Evolutionary conservation across 2,329 filamentous ascomycete genomes (phyloP), one percentile per base, ranked within the genome.

Genomic region (Thelonectria olida): DNA sequence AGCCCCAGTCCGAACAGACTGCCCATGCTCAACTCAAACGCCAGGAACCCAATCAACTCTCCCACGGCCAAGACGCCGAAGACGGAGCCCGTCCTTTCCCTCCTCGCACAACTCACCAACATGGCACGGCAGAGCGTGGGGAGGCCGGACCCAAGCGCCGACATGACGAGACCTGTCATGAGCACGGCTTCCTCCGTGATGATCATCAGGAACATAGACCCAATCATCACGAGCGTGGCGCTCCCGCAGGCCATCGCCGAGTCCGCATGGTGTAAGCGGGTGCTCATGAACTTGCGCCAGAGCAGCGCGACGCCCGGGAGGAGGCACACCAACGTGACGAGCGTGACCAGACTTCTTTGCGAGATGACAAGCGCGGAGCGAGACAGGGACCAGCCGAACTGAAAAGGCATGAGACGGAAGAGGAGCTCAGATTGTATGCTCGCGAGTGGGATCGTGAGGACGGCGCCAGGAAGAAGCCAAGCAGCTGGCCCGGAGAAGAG

Each of bases 61-160:
- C 64, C 65, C n/a, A 65, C 58, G 12, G 66, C 71, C 19, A 74
- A 49, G 12, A 72, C 42, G 5, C 70, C 66, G 50, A 74, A 72
- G 9, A 71, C 9, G n/a, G 60, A 60, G 5, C 72, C 72, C 4
- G 59, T 61, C 22, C 56, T 55, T 12, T 66, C 54, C 25, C 68
- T 56, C 7, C 57, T 54, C 8, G 58, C 28, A 17, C 54, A 22
- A 7, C 57, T 54, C 12, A 72, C 60, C 20, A 74, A 38, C 62
- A 74, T 69, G 13, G 70, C 58, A 9, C 72, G 69, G 39, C 70
- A 69, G 5, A 74, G 49, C 22, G 59, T 69, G 25, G 71, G 67
- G 7, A 72, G 28, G 6, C 70, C 72, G 2, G 71, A 73, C 3
- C 68, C 68, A 2, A 73, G 58, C 10, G 65, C 67, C 4, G 68